Conservation (phyloP, 1,139 yeast species). For the Hyphopichia khmerensis region DNA sequence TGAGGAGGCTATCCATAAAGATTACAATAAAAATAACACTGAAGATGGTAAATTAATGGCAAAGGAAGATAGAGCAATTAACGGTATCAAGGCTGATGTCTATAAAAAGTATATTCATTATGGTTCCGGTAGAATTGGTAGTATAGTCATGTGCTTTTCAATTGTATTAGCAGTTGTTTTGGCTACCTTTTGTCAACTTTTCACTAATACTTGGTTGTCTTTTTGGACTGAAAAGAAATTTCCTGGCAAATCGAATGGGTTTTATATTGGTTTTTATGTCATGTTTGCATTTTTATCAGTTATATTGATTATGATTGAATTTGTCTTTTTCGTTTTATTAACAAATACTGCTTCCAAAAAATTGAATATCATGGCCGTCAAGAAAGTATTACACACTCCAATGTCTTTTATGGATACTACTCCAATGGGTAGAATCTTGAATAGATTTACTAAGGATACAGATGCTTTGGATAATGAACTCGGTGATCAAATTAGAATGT, state of each 20-base stretch:
- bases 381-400: conserved; percentile 60
- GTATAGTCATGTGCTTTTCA: conserved; percentile 18
- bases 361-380: conserved; percentile 51
- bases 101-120: conserved; percentile 48
- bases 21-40: conserved; percentile 19
- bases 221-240: conserved; percentile 74
- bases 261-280: conserved; percentile 73
- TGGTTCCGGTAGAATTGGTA: conserved; percentile 53
- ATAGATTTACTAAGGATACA: conserved; percentile 76
- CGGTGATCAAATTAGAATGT: conserved; percentile 57
- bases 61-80: conserved; percentile 41
- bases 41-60: conserved; percentile 31
- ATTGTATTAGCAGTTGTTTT: conserved; percentile 27
- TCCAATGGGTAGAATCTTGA: conserved; percentile 62
- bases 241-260: conserved; percentile 39
- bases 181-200: conserved; percentile 58
- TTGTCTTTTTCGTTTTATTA: conserved; percentile 47
- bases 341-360: conserved; percentile 49
- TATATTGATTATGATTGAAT: conserved; percentile 40
- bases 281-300: conserved; percentile 48
- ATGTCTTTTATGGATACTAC: conserved; percentile 62
- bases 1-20: conserved; percentile 19
- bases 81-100: conserved; percentile 27
- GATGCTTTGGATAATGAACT: conserved; percentile 80
- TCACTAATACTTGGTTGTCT: conserved; percentile 80